Conservation (phyloP, 2,329 filamentous ascomycete species). For the Chaetomium strumarium region DNA sequence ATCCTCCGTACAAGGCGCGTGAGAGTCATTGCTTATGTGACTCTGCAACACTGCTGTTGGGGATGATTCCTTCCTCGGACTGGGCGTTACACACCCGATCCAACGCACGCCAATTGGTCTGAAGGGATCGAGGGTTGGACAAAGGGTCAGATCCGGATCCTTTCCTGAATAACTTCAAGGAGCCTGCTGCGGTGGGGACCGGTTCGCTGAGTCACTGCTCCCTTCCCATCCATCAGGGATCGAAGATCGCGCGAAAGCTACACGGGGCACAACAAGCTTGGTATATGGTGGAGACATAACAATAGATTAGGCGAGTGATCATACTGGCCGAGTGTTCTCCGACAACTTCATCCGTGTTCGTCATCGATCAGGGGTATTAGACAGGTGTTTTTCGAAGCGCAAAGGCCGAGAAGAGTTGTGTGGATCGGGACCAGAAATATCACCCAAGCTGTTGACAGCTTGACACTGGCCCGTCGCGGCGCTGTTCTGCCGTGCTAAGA, state of each 20-base stretch:
- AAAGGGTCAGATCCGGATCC: neutral
- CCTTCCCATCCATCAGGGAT: neutral
- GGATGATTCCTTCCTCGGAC: neutral
- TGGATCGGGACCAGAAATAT: constrained; percentile 2
- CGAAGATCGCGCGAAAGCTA: neutral
- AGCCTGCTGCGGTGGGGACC: neutral
- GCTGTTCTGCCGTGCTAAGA: constrained; percentile 1
- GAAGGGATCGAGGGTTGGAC: neutral
- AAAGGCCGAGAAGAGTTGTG: neutral
- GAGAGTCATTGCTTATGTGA: constrained; percentile 15
- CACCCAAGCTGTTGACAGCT: neutral
- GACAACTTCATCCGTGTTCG: neutral
- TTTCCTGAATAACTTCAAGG: neutral
- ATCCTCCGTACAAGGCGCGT: constrained; percentile 13
- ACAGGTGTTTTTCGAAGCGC: neutral
- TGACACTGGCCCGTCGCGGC: neutral
- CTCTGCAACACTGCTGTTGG: neutral
- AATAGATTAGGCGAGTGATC: neutral
- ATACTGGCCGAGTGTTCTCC: neutral
- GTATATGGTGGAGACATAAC: neutral
- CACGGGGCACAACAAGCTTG: neutral
- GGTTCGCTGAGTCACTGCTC: constrained; percentile 4
- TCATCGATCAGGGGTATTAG: neutral
- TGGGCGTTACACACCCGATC: too few relatives aligned
- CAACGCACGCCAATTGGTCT: neutral